phyloP scores from a whole-genome alignment of 192 early-diverging fungal genomes.

The Backusella macrospora region DNA sequence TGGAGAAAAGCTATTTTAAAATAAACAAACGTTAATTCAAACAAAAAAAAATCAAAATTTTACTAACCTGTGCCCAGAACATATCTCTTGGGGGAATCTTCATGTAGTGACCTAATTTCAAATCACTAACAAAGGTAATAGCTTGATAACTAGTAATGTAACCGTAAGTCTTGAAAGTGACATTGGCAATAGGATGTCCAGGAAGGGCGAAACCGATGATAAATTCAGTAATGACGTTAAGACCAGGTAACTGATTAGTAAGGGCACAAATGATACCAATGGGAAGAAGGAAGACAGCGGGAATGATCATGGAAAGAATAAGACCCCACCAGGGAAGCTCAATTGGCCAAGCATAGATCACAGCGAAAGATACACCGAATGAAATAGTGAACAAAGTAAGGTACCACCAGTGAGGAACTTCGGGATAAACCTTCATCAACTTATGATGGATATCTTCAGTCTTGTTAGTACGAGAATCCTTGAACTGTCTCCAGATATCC shows the following conservation, averaged over 20 bases:
- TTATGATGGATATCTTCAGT: constrained; percentile 66
- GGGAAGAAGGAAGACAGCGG: constrained; percentile 71
- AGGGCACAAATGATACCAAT: constrained; percentile 83
- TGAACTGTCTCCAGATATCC: constrained; percentile 52
- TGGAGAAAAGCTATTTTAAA: too few relatives aligned
- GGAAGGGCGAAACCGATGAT: constrained; percentile 81
- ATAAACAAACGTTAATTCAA: too few relatives aligned
- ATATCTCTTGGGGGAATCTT: constrained; percentile 69
- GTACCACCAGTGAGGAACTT: constrained; percentile 71
- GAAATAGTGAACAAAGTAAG: constrained; percentile 45
- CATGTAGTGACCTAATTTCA: constrained; percentile 81
- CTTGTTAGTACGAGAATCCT: constrained; percentile 31
- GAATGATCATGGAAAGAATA: constrained; percentile 58
- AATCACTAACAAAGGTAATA: constrained; percentile 66
- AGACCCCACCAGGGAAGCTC: constrained; percentile 81
- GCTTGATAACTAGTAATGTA: constrained; percentile 82
- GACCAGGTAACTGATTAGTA: constrained; percentile 72
- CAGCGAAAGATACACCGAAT: constrained; percentile 49
- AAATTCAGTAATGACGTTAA: constrained; percentile 88
- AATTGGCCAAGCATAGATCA: constrained; percentile 55
- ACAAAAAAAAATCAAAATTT: too few relatives aligned
- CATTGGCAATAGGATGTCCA: constrained; percentile 80
- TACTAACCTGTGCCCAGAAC: constrained; percentile 39
- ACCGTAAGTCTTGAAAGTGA: constrained; percentile 87
- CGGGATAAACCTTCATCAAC: constrained; percentile 72